These are phyloP conservation scores for Ceraceosorus bombacis DNA, from an alignment of 1,284 basidiomycete genomes.

Conservation along the genomic window DNA sequence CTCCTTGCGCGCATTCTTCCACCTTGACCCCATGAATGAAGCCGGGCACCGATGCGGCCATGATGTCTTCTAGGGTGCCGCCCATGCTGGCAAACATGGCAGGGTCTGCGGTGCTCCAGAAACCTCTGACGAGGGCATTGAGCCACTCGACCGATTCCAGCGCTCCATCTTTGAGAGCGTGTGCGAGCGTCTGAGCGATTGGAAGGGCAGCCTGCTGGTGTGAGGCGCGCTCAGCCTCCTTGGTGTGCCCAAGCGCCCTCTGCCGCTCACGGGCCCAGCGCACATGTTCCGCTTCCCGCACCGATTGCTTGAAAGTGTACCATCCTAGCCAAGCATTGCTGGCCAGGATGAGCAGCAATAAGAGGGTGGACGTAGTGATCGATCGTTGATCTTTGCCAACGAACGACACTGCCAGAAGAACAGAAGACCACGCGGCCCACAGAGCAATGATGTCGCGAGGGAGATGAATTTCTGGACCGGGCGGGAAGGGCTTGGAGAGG, in stretches of 20 bases:
- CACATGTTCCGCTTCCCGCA: slow-evolving; percentile 16
- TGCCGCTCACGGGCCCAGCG: slow-evolving; percentile 23
- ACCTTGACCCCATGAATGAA: slow-evolving; percentile 35
- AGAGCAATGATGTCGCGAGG: too few species aligned
- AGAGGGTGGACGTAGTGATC: slow-evolving; percentile 1
- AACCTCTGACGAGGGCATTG: slow-evolving; percentile 21
- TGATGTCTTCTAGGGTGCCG: slow-evolving; percentile 29
- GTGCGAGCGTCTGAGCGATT: slow-evolving; percentile 3
- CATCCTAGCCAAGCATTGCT: slow-evolving; percentile 27
- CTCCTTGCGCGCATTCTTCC: slow-evolving; percentile 25
- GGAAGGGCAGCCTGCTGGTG: background rate
- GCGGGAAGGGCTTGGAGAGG: too few species aligned
- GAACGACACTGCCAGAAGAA: too few species aligned
- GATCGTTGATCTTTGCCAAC: too few species aligned
- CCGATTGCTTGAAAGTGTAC: slow-evolving; percentile 16
- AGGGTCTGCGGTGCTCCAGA: slow-evolving; percentile 30
- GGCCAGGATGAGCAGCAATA: slow-evolving; percentile 11
- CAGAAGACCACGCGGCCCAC: too few species aligned
- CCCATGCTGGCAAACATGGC: slow-evolving; percentile 22
- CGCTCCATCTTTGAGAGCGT: background rate
- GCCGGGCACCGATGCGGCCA: slow-evolving; percentile 26
- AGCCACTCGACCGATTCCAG: slow-evolving; percentile 33
- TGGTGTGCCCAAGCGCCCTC: slow-evolving; percentile 7
- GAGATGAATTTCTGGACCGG: too few species aligned
- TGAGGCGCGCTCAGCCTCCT: background rate